Evolutionary conservation across 2,329 filamentous ascomycete genomes (phyloP).

Genomic region (Fusarium scirpi): DNA sequence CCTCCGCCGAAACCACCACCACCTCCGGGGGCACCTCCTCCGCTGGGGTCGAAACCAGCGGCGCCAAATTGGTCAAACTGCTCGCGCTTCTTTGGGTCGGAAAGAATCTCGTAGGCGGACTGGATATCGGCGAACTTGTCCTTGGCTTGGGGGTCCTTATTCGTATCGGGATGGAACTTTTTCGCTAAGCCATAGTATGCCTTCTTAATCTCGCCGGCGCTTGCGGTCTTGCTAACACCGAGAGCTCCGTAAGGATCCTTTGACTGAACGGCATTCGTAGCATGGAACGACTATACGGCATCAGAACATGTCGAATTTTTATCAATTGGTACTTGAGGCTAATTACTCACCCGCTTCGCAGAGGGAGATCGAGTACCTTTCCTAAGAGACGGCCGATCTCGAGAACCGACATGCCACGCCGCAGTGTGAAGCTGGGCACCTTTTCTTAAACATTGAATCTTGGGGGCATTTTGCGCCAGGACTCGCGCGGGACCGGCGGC

Average conservation of each 20-base stretch:
- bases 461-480: conserved; percentile 58
- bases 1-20: conserved; percentile 73
- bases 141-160: conserved; percentile 93
- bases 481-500: conserved; percentile 60
- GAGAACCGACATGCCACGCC: conserved; percentile 38
- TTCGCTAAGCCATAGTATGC: conserved; percentile 98
- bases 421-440: conserved; percentile 52
- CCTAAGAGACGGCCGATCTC: conserved; percentile 35
- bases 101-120: conserved; percentile 91
- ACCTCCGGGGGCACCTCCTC: conserved; percentile 67
- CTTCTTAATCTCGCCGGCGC: conserved; percentile 92
- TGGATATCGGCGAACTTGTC: conserved; percentile 96
- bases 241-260: conserved; percentile 90
- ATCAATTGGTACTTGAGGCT: conserved; percentile 5
- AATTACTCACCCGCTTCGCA: conserved; percentile 48
- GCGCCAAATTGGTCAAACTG: conserved; percentile 92
- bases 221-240: conserved; percentile 85
- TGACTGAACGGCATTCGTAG: conserved; percentile 65
- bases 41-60: conserved; percentile 85
- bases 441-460: conserved; percentile 57
- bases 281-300: conserved; percentile 67
- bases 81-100: conserved; percentile 91
- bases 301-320: conserved; percentile 32
- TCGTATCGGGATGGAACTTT: conserved; percentile 97
- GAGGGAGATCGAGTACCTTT: conserved; percentile 34